phyloP scores from a whole-genome alignment of 495 filamentous ascomycete genomes.

The Aspergillus homomorphus region DNA sequence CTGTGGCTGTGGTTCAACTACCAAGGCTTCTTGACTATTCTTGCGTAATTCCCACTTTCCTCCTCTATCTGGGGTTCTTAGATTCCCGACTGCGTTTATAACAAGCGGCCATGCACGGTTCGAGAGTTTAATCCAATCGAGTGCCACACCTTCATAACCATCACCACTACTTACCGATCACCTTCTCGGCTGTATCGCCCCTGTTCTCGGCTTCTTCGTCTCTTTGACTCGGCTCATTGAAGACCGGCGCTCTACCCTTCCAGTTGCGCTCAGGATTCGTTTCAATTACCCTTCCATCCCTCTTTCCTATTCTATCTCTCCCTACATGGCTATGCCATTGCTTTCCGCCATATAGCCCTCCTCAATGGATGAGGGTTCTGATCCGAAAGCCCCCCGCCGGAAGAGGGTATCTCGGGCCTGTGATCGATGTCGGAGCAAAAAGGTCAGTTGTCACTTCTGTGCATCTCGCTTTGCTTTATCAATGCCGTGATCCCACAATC shows the following conservation, averaged over 20 bases:
- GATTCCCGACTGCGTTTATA: constrained; percentile 13
- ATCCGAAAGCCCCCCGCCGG: constrained; percentile 45
- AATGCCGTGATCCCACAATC: constrained; percentile 5
- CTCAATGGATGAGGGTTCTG: constrained; percentile 46
- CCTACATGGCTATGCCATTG: constrained; percentile 27
- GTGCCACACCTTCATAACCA: neutral
- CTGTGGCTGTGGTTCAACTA: constrained; percentile 3
- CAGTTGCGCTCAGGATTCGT: neutral
- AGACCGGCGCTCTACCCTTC: neutral
- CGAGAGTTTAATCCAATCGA: neutral
- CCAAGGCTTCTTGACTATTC: constrained; percentile 4
- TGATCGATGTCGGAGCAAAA: constrained; percentile 65
- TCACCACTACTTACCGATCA: neutral
- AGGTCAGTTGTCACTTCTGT: constrained; percentile 29
- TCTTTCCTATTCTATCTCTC: neutral
- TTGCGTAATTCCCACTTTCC: constrained; percentile 14
- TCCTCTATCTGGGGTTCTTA: neutral
- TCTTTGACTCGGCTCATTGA: neutral
- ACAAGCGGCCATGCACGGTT: neutral
- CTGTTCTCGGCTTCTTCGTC: constrained; percentile 5
- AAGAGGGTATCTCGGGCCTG: constrained; percentile 69
- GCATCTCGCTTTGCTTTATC: neutral
- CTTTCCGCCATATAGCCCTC: constrained; percentile 23
- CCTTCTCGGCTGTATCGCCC: constrained; percentile 1
- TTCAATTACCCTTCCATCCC: neutral